phyloP scores from a whole-genome alignment of 768 basidiomycete species.

The Psilocybe azurescens region DNA sequence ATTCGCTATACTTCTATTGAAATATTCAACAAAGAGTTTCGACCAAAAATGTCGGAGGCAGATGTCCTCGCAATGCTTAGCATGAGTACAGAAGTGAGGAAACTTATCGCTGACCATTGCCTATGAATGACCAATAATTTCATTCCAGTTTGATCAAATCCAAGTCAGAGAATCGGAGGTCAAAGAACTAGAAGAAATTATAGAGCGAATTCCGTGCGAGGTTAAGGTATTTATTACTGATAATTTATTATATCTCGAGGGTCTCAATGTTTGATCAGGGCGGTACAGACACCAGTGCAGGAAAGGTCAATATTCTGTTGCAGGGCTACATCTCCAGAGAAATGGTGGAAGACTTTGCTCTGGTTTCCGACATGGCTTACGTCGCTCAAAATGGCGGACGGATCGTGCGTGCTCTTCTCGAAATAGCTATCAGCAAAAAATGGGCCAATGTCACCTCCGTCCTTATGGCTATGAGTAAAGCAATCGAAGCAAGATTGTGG shows the following conservation, averaged over 20 bases:
- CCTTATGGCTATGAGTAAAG: conserved; percentile 91
- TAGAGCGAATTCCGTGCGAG: conserved; percentile 76
- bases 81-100: conserved; percentile 83
- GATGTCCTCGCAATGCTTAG: conserved; percentile 88
- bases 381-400: conserved; percentile 95
- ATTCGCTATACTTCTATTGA: conserved; percentile 86
- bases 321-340: conserved; percentile 88
- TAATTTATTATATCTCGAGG: too few species aligned
- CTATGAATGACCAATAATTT: not conserved
- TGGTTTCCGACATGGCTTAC: conserved; percentile 94
- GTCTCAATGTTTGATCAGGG: conserved; percentile 46
- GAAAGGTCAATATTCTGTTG: conserved; percentile 95
- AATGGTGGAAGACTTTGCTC: conserved; percentile 90
- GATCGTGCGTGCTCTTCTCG: conserved; percentile 92
- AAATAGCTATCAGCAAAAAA: conserved; percentile 91
- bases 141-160: conserved; percentile 86
- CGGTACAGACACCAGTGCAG: conserved; percentile 53
- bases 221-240: conserved; percentile 61
- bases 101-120: not conserved
- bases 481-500: conserved; percentile 92
- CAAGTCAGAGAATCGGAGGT: conserved; percentile 91
- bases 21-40: conserved; percentile 81
- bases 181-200: conserved; percentile 77
- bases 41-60: conserved; percentile 88
- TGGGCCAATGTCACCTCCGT: conserved; percentile 85